Evolutionary conservation across 768 basidiomycete genomes (phyloP), one percentile per base, ranked within the genome.

Genomic region (Clitopilus passeckerianus): DNA sequence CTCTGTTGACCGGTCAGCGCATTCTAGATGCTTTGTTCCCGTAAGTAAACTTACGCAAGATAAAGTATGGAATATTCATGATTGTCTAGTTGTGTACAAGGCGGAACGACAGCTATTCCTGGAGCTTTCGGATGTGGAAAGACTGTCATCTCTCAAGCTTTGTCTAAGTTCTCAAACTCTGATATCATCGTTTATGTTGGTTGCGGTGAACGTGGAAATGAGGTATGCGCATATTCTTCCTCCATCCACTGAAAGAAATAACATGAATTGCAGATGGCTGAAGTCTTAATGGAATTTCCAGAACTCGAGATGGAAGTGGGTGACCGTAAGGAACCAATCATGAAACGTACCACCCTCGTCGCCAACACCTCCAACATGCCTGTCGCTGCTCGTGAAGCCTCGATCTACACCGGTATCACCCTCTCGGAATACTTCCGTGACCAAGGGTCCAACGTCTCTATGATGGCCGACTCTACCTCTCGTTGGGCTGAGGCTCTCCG

Each of bases 321-420:
- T 22, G 87, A 91, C 64, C 93, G 94, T 55, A 87, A 95, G 82
- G 97, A 99, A 73, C 97, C 97, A 34, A 98, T 99, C 81, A 99
- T 99, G 97, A 99, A 99, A 77, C 95, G 97, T 60, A 99, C 97
- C 0, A 93, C 95, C 14, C 86, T 99, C 22, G 95, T 99, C 61
- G 97, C 97, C 64, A 99, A 99, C 73, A 99, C 97, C 2, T 99
- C 97, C 54, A 98, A 98, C 79, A 99, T 99, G 97, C 97, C 97
- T 65, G 97, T 99, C 66, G 97, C 97, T 46, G 97, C 97, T 46
- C 93, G 97, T 64, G 97, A 99, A 75, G 97, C 97, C 5, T 98
- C 96, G 18, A 98, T 99, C 71, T 99, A 99, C 77, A 99, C 97
- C 57, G 97, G 97, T 66, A 98, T 98, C 75, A 98, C 97, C 1